Evolutionary conservation across 768 basidiomycete genomes (phyloP).

Genomic region (Tylopilus cervinicoccineus): DNA sequence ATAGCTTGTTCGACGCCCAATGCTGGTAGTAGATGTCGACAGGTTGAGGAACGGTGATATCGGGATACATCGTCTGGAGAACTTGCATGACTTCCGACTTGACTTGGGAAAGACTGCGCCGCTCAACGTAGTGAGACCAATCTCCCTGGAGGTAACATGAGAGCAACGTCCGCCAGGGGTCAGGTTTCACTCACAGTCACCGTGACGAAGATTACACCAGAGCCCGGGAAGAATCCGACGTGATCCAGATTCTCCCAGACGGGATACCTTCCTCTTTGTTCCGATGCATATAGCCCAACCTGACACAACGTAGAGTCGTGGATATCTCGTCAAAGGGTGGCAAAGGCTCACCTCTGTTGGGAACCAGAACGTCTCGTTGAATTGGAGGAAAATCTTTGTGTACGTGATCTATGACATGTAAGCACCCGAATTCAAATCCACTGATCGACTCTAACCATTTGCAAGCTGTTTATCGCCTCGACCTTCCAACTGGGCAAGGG

Average conservation of each 20-base stretch:
- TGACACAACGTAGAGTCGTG: conserved; percentile 1
- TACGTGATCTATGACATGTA: conserved; percentile 44
- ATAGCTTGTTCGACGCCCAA: conserved; percentile 51
- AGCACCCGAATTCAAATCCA: background rate
- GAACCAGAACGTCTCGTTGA: conserved; percentile 59
- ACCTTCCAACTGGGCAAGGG: conserved; percentile 54
- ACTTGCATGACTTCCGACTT: conserved; percentile 53
- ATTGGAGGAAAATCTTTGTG: conserved; percentile 67
- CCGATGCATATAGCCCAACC: conserved; percentile 53
- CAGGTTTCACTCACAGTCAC: conserved; percentile 20
- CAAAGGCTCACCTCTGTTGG: conserved; percentile 34
- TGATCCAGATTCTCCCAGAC: conserved; percentile 68
- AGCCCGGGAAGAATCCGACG: conserved; percentile 54
- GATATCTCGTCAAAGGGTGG: background rate
- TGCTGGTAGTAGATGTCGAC: conserved; percentile 50
- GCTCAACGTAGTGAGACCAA: conserved; percentile 56
- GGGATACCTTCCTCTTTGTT: conserved; percentile 56
- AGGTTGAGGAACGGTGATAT: conserved; percentile 51
- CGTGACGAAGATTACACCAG: conserved; percentile 39
- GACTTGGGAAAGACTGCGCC: conserved; percentile 42
- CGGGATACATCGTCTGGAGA: conserved; percentile 57
- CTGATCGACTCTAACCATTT: conserved; percentile 41
- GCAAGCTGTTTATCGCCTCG: conserved; percentile 59
- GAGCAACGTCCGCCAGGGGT: background rate
- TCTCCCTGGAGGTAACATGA: conserved; percentile 43